Base-by-base conservation (phyloP, 768 basidiomycete species). In the Hydnomerulius pinastri region DNA sequence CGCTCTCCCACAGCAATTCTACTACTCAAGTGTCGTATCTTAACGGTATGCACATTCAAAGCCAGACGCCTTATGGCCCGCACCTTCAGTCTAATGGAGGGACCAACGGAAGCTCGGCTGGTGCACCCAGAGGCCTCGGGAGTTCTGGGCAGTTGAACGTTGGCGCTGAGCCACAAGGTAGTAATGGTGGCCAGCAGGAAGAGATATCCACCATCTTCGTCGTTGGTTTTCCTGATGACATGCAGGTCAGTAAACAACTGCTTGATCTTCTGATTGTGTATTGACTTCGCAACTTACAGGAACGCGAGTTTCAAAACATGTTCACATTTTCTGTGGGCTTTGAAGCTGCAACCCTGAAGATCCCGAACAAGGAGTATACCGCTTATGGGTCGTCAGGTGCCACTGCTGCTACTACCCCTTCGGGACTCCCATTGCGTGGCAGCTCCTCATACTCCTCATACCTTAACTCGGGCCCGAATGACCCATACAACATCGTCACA, bases 241-340 rank as follows among this genome's bases (percentile, higher is more conserved):
- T 98, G 91, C 87, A 89, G 81, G 94, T 92, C 60, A 56, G 87
- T 79, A 20, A 40, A 33, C 46, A 54, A 9, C 46, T 18, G 18
- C 46, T 56, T 37, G 20, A 46, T 28, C 20, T 24, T 47, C 25
- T 38, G 25, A 21, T 55, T 44, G 54, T 28, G 6, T 33, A 9
- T 62, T 60, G 48, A 56, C 54, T 40, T 40, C 55, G 56, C 11
- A 55, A 20, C 23, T 37, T 45, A 4, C 59, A 98, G 94, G 97
- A 98, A 75, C 92, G 97, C 25, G 97, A 99, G 72, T 99, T 98
- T 70, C 92, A 96, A 69, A 98, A 98, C 67, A 96, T 99, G 90
- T 99, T 99, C 68, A 92, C 94, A 7, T 99, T 99, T 63, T 92
- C 91, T 3, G 73, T 81, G 1, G 97, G 94, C 10, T 99, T 98